A percentile compares a stretch with the other conserved stretches of the same genome.
Evolutionary conservation across 2,329 filamentous ascomycete genomes (phyloP).

Genomic region (Ophioceras dolichostomum): DNA sequence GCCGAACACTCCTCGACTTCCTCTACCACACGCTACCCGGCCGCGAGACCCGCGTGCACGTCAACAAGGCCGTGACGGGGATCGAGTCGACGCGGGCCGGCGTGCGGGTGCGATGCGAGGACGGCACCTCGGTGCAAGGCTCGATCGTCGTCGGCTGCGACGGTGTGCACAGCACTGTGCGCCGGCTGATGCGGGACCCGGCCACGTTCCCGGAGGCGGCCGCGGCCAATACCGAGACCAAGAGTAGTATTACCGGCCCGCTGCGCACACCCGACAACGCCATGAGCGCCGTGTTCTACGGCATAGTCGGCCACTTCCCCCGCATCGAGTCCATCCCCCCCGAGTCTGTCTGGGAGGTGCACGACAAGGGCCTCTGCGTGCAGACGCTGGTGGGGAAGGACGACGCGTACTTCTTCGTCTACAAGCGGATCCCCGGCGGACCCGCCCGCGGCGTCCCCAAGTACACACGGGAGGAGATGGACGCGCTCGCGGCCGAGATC

Average conservation of each 20-base stretch:
- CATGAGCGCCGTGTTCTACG: constrained; percentile 8
- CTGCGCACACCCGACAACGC: too few relatives aligned
- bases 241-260: too few relatives aligned
- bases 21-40: constrained; percentile 10
- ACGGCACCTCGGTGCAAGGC: constrained; percentile 11
- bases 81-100: constrained; percentile 8
- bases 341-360: constrained; percentile 3
- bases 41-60: constrained; percentile 7
- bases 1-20: constrained; percentile 8
- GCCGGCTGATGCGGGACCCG: constrained; percentile 8
- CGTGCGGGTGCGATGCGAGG: constrained; percentile 9
- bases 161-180: constrained; percentile 12
- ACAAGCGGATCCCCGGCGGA: constrained; percentile 2
- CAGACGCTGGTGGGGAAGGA: constrained; percentile 2
- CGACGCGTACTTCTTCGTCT: constrained; percentile 6
- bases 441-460: not conserved
- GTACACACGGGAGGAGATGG: constrained; percentile 4
- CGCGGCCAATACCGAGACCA: not conserved
- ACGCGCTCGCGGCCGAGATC: constrained; percentile 2
- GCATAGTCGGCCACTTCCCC: constrained; percentile 6
- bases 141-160: constrained; percentile 14
- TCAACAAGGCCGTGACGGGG: constrained; percentile 8
- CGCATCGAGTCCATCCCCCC: constrained; percentile 2
- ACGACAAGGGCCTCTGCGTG: constrained; percentile 1
- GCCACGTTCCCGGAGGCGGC: constrained; percentile 1